phyloP scores from a whole-genome alignment of 495 filamentous ascomycete genomes.

The Astrothelium subdiscretum region DNA sequence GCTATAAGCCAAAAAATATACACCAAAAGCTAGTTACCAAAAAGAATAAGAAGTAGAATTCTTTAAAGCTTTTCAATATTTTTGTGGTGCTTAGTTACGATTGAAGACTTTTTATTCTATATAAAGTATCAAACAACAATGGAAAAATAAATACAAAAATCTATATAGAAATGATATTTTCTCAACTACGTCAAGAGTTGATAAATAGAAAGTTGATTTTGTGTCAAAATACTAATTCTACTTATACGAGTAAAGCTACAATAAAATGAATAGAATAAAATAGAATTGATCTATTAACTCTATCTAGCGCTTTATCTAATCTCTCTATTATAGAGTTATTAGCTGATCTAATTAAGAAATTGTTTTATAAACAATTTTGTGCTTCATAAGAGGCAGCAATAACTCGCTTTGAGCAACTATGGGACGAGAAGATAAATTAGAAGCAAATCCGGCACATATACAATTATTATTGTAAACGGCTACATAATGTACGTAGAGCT shows the following conservation, averaged over 20 bases:
- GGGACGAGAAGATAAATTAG: too few relatives aligned
- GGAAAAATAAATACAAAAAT: too few relatives aligned
- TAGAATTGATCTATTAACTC: not conserved
- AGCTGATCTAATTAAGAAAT: not conserved
- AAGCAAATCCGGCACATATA: too few relatives aligned
- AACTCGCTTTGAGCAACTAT: too few relatives aligned
- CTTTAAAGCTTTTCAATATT: not conserved
- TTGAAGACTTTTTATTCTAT: not conserved
- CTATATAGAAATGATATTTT: not conserved
- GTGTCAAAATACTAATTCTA: too few relatives aligned
- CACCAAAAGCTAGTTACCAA: not conserved
- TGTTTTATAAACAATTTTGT: not conserved
- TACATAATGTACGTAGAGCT: not conserved
- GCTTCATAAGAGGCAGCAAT: too few relatives aligned
- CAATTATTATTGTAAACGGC: not conserved
- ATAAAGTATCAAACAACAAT: not conserved
- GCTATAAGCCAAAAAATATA: not conserved
- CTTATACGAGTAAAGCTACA: not conserved
- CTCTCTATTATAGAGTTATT: not conserved
- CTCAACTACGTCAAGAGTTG: not conserved
- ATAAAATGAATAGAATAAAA: not conserved
- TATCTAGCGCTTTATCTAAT: not conserved
- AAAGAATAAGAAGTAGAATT: not conserved
- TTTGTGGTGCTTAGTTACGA: not conserved
- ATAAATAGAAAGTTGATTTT: not conserved